phyloP scores from a whole-genome alignment of 2,329 filamentous ascomycete species.

The Aureobasidium uvarum region DNA sequence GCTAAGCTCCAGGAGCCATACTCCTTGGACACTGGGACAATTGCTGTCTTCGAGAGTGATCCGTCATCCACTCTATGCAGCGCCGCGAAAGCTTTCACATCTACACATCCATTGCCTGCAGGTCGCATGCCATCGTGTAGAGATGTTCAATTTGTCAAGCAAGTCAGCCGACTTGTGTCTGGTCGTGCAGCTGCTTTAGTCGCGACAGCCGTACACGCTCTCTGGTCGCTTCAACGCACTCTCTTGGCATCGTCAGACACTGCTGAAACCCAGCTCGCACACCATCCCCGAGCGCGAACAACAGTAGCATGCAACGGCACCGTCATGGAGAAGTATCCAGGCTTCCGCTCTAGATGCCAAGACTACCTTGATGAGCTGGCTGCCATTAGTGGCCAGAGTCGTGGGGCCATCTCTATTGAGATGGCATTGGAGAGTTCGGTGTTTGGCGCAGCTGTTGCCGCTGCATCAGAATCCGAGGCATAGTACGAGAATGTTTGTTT shows the following conservation, averaged over 20 bases:
- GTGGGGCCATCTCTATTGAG: conserved; percentile 59
- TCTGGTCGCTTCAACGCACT: conserved; percentile 54
- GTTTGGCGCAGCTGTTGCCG: conserved; percentile 70
- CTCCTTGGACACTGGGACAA: conserved; percentile 57
- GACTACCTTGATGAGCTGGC: conserved; percentile 60
- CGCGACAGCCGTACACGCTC: conserved; percentile 61
- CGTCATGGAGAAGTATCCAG: conserved; percentile 75
- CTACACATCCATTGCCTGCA: conserved; percentile 50
- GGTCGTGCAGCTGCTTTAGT: conserved; percentile 61
- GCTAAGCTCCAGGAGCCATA: conserved; percentile 54
- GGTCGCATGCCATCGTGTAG: conserved; percentile 44
- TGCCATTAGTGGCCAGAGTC: conserved; percentile 40
- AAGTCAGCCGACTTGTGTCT: conserved; percentile 54
- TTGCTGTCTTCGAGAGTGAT: conserved; percentile 58
- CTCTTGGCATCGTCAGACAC: neutral
- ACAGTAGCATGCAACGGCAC: conserved; percentile 74
- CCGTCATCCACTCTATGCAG: conserved; percentile 41
- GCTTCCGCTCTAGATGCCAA: conserved; percentile 63
- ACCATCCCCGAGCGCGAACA: neutral
- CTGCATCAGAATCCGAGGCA: conserved; percentile 26
- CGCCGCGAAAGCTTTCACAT: conserved; percentile 50
- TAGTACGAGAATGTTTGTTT: neutral
- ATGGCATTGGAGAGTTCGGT: conserved; percentile 72
- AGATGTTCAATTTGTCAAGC: conserved; percentile 57
- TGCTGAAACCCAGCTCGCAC: neutral